phyloP scores from a whole-genome alignment of 495 filamentous ascomycete species.

The Clavariopsis aquatica region DNA sequence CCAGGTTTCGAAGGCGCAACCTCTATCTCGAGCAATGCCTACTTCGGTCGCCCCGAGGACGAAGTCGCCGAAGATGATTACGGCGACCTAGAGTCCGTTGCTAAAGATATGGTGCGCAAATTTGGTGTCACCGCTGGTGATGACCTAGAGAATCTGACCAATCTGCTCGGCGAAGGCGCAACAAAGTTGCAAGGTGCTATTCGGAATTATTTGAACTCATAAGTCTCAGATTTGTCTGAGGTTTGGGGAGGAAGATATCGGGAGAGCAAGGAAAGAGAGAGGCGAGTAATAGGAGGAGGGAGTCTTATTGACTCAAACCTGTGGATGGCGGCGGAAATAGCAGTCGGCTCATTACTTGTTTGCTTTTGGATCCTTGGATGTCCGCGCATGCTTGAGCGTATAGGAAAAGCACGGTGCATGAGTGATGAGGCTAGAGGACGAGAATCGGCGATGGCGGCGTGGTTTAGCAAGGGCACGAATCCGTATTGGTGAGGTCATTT shows the following conservation, averaged over 20 bases:
- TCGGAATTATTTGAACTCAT: slow-evolving; percentile 76
- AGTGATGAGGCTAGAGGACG: too few relatives aligned
- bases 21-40: slow-evolving; percentile 90
- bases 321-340: background rate
- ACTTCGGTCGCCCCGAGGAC: slow-evolving; percentile 89
- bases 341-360: background rate
- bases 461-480: too few relatives aligned
- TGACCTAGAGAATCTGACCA: slow-evolving; percentile 85
- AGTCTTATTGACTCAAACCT: background rate
- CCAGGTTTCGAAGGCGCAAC: slow-evolving; percentile 91
- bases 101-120: slow-evolving; percentile 89
- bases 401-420: too few relatives aligned
- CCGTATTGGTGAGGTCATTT: too few relatives aligned
- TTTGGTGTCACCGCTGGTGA: slow-evolving; percentile 95
- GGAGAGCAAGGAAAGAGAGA: background rate
- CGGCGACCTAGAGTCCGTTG: slow-evolving; percentile 84
- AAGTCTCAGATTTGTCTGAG: slow-evolving; percentile 22
- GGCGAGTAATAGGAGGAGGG: background rate
- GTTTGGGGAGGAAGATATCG: background rate
- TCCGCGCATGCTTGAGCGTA: background rate
- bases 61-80: slow-evolving; percentile 64
- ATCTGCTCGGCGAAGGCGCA: slow-evolving; percentile 81
- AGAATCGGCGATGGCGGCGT: too few relatives aligned
- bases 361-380: background rate
- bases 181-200: slow-evolving; percentile 84